Evolutionary conservation across 2,329 filamentous ascomycete genomes (phyloP), one percentile per base, ranked within the genome.

Genomic region (Fusarium concolor): DNA sequence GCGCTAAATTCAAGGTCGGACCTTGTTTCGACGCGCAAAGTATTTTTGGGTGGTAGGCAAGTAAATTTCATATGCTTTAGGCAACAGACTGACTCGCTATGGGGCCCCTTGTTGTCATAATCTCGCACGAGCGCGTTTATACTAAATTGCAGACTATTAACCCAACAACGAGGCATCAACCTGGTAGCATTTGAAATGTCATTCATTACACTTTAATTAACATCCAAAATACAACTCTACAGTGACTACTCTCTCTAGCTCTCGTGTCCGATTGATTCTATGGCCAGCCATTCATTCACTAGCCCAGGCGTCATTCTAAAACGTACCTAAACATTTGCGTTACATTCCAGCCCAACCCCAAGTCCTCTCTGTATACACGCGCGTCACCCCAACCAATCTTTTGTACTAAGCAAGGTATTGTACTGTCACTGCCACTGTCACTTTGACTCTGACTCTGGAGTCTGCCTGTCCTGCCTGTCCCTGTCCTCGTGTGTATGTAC

Each of bases 111-210:
- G 31, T 31, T 58, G 43, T 55, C 62, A 62, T 63, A 61, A 67
- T 67, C 46, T 67, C 65, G 44, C 61, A 65, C 54, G 55, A 61
- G 55, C 55, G 50, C 41, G 31, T 65, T 67, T 55, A 56, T 66
- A 37, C 62, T 60, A 65, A 49, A 65, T 53, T 49, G 43, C 44
- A 37, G 28, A 11, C 35, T 35, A 37, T 56, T 41, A 46, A 54
- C 63, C 63, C 53, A 68, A 60, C 59, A 68, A 53, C 49, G 47
- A 49, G 14, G 46, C 22, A 29, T 50, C 41, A 52, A 47, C 60
- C 49, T 62, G 49, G 57, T 45, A 39, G 22, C 20, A 38, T 18
- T 26, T 26, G 18, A 22, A 49, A 24, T 39, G 46, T n/a, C 33
- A 47, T 37, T 55, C 43, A 55, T 42, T 42, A 54, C 33, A 39